Evolutionary conservation across 2,329 filamentous ascomycete genomes (phyloP).

Genomic region (Sphaerostilbella broomeana): DNA sequence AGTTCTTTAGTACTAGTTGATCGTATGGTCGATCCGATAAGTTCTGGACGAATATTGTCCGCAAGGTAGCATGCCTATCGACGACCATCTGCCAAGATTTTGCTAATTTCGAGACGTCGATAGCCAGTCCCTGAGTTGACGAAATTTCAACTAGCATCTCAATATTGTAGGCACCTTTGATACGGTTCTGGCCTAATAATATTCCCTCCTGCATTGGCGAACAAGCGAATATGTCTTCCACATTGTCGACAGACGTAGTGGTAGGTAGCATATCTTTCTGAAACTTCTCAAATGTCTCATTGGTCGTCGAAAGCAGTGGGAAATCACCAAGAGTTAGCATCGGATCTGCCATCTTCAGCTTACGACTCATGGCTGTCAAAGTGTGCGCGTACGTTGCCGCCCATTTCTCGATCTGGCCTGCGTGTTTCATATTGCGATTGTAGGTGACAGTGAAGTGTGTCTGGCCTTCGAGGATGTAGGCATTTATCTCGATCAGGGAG

Average conservation of each 20-base stretch:
- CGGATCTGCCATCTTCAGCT: not conserved
- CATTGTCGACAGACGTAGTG: not conserved
- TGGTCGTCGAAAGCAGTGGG: not conserved
- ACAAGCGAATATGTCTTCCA: slow-evolving; percentile 5
- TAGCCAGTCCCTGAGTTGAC: too few species aligned
- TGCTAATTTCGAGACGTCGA: too few species aligned
- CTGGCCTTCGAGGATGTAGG: not conserved
- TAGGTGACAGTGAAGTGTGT: not conserved
- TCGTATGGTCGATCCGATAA: not conserved
- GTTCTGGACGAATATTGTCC: not conserved
- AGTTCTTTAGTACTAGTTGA: slow-evolving; percentile 3
- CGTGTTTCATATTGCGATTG: not conserved
- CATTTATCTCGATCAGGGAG: not conserved
- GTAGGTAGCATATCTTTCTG: not conserved
- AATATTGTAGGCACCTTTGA: too few species aligned
- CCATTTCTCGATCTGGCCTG: not conserved
- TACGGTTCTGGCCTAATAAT: not conserved
- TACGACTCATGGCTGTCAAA: not conserved
- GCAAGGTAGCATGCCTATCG: slow-evolving; percentile 1
- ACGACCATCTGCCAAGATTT: not conserved
- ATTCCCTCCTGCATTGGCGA: slow-evolving; percentile 7
- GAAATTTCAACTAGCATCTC: too few species aligned
- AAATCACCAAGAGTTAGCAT: slow-evolving; percentile 2
- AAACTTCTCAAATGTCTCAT: slow-evolving; percentile 7
- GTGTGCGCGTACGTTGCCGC: not conserved